phyloP scores from a whole-genome alignment of 1,284 basidiomycete species.

The Psilocybe mexicana region DNA sequence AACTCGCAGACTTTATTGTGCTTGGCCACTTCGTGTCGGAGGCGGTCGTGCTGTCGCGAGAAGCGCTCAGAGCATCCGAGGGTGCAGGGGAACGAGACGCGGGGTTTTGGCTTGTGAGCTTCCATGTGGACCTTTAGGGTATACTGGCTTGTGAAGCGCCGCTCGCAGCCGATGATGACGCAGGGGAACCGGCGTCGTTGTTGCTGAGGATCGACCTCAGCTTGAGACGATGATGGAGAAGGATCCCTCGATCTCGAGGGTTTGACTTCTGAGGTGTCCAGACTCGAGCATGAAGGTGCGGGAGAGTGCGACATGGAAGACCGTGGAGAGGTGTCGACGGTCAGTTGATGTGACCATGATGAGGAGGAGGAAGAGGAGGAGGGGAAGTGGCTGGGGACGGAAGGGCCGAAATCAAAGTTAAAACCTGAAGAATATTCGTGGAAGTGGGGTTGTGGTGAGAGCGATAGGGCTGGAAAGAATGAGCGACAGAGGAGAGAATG shows the following conservation, averaged over 20 bases:
- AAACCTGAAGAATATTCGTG: constrained; percentile 33
- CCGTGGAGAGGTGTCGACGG: constrained; percentile 18
- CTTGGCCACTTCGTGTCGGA: constrained; percentile 53
- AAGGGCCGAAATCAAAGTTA: constrained; percentile 32
- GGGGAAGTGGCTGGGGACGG: constrained; percentile 25
- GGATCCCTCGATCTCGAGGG: constrained; percentile 18
- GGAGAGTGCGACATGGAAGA: constrained; percentile 22
- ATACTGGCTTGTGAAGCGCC: constrained; percentile 50
- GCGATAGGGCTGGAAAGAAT: constrained; percentile 20
- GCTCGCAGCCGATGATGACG: constrained; percentile 41
- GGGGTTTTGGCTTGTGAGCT: constrained; percentile 51
- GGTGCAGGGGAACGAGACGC: constrained; percentile 44
- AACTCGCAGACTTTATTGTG: constrained; percentile 52
- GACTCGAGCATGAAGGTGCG: constrained; percentile 24
- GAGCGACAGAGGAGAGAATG: neutral
- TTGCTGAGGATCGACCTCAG: constrained; percentile 30
- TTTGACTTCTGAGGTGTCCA: constrained; percentile 18
- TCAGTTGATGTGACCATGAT: constrained; percentile 16
- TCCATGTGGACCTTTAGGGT: constrained; percentile 53
- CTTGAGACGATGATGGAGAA: constrained; percentile 17
- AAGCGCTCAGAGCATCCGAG: constrained; percentile 50
- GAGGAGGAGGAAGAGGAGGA: constrained; percentile 20
- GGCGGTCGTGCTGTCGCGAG: constrained; percentile 49
- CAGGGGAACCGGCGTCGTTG: constrained; percentile 47
- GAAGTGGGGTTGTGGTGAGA: constrained; percentile 30